Conservation (phyloP, 1,284 basidiomycete species). For the Boletus subluridellus region DNA sequence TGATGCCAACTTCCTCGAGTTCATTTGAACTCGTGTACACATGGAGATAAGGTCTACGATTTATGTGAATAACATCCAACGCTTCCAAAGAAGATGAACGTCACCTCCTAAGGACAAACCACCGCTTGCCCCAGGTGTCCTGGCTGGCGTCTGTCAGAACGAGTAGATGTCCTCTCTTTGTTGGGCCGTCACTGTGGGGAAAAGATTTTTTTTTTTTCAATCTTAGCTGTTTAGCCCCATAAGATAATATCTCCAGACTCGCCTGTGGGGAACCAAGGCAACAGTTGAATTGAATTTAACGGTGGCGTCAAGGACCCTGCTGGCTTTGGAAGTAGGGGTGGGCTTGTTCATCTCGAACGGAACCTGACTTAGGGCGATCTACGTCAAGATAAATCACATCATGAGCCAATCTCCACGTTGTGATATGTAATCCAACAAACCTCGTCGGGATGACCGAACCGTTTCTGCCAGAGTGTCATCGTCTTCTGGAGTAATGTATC, state of each 20-base stretch:
- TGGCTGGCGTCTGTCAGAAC: slow-evolving; percentile 77
- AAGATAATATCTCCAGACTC: slow-evolving; percentile 22
- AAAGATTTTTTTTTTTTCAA: not conserved
- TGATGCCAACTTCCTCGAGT: slow-evolving; percentile 77
- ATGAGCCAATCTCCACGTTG: not conserved
- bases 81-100: slow-evolving; percentile 14
- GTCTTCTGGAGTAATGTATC: slow-evolving; percentile 63
- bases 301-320: slow-evolving; percentile 43
- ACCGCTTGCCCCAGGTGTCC: slow-evolving; percentile 78
- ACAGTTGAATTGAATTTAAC: slow-evolving; percentile 70
- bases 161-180: slow-evolving; percentile 80
- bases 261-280: slow-evolving; percentile 71
- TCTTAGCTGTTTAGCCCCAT: slow-evolving; percentile 7
- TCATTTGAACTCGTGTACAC: slow-evolving; percentile 81
- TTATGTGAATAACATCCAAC: not conserved
- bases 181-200: slow-evolving; percentile 64
- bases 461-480: slow-evolving; percentile 77
- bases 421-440: slow-evolving; percentile 41
- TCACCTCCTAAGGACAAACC: slow-evolving; percentile 87
- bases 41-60: slow-evolving; percentile 79
- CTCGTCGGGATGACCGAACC: slow-evolving; percentile 71
- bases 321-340: slow-evolving; percentile 22
- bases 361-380: slow-evolving; percentile 78
- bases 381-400: slow-evolving; percentile 8
- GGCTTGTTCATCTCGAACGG: slow-evolving; percentile 50